Evolutionary conservation across 257 asterid species (phyloP).

Genomic region (Salvia miltiorrhiza): DNA sequence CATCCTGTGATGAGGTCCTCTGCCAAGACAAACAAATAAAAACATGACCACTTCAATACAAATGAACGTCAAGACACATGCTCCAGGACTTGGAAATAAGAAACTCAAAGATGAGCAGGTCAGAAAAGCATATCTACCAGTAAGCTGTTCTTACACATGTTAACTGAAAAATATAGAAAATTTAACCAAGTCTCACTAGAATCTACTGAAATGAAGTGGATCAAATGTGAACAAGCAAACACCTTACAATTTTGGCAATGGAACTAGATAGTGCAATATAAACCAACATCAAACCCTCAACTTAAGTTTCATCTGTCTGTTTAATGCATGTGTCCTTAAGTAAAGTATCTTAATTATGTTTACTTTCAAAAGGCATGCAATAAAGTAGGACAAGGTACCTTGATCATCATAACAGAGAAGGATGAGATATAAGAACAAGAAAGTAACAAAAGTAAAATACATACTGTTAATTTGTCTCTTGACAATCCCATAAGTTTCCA

Average conservation of each 20-base stretch:
- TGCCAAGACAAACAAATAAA: slow-evolving; percentile 30
- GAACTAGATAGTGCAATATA: neutral
- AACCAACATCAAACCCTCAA: neutral
- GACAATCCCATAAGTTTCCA: neutral
- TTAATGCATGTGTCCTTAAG: neutral
- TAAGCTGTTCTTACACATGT: neutral
- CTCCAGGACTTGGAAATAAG: neutral
- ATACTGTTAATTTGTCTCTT: neutral
- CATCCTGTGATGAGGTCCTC: slow-evolving; percentile 72
- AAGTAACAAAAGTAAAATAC: neutral
- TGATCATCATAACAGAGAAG: neutral
- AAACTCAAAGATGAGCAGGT: neutral
- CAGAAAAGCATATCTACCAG: neutral
- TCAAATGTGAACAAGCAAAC: neutral
- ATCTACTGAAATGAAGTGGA: neutral
- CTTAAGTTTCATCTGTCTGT: neutral
- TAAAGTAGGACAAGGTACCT: neutral
- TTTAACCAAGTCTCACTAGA: neutral
- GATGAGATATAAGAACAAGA: neutral
- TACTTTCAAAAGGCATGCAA: too few species aligned
- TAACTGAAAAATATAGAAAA: neutral
- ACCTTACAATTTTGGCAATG: neutral
- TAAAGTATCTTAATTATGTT: too few species aligned
- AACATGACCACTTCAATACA: neutral
- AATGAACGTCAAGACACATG: neutral